A percentile compares a stretch with the other conserved stretches of the same genome.
These are phyloP conservation scores for Pelargonium myrrhifolium DNA, from an alignment of 441 rosid species.

Conservation along the genomic window DNA sequence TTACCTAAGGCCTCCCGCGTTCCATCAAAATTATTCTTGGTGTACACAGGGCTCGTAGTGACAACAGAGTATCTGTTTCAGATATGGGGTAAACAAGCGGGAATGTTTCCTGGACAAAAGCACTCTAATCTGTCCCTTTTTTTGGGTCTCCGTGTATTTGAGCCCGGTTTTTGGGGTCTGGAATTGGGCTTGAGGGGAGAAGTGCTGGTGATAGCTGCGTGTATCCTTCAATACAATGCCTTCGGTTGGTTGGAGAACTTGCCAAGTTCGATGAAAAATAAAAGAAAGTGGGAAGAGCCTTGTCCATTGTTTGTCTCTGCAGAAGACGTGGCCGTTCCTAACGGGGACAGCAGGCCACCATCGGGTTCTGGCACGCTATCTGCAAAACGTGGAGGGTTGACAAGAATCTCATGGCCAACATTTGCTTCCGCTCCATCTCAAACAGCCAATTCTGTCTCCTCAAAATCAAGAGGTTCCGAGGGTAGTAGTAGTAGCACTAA, in stretches of 20 bases:
- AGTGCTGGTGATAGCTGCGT: slow-evolving; percentile 85
- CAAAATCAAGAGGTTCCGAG: slow-evolving; percentile 42
- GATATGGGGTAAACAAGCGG: slow-evolving; percentile 91
- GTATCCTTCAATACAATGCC: slow-evolving; percentile 88
- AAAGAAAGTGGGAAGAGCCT: slow-evolving; percentile 83
- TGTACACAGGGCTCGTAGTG: slow-evolving; percentile 72
- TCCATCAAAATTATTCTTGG: slow-evolving; percentile 73
- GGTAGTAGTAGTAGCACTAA: slow-evolving; percentile 41
- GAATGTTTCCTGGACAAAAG: slow-evolving; percentile 95
- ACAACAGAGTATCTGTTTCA: slow-evolving; percentile 87
- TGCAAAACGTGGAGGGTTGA: slow-evolving; percentile 28
- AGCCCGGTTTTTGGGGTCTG: slow-evolving; percentile 81
- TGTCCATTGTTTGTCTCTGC: slow-evolving; percentile 83
- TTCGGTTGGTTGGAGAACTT: slow-evolving; percentile 80
- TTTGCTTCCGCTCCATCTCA: slow-evolving; percentile 34
- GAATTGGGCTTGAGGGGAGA: slow-evolving; percentile 89
- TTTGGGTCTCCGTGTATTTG: slow-evolving; percentile 67
- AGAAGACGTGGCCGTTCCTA: slow-evolving; percentile 43
- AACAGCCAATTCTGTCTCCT: slow-evolving; percentile 34
- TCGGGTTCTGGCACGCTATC: slow-evolving; percentile 28
- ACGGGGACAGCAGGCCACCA: slow-evolving; percentile 45
- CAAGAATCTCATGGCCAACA: slow-evolving; percentile 45
- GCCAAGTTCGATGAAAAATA: slow-evolving; percentile 36
- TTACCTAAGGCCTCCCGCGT: slow-evolving; percentile 81
- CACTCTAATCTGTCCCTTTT: slow-evolving; percentile 53